These are phyloP conservation scores for Xylogone sp. DNA, from an alignment of 2,329 filamentous ascomycete genomes.

Conservation along the genomic window DNA sequence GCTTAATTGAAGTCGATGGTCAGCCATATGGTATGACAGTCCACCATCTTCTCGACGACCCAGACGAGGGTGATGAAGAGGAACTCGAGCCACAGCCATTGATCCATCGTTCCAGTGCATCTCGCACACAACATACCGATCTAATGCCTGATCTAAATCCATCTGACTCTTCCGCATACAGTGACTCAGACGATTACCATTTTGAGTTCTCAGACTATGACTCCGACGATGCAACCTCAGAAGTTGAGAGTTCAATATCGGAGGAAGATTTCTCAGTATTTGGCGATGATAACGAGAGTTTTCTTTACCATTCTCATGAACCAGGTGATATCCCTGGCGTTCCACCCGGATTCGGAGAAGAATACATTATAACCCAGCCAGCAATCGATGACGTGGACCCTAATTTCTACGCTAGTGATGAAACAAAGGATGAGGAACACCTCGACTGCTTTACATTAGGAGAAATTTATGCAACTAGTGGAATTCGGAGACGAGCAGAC, in stretches of 20 bases:
- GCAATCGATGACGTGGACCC: conserved; percentile 84
- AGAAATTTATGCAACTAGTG: conserved; percentile 84
- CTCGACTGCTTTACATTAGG: conserved; percentile 78
- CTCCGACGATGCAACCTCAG: conserved; percentile 37
- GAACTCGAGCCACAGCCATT: conserved; percentile 27
- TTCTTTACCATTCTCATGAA: conserved; percentile 48
- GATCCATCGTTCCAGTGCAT: conserved; percentile 22
- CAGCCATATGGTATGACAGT: conserved; percentile 92
- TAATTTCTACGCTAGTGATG: conserved; percentile 74
- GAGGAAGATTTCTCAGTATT: conserved; percentile 21
- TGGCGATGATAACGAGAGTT: conserved; percentile 40
- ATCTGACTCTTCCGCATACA: conserved; percentile 23
- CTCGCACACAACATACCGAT: conserved; percentile 9
- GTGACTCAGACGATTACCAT: conserved; percentile 44
- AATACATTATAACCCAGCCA: conserved; percentile 83
- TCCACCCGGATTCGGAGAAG: conserved; percentile 68
- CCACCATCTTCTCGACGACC: conserved; percentile 88
- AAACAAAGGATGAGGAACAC: conserved; percentile 72
- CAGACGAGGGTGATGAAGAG: conserved; percentile 44
- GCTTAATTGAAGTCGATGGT: conserved; percentile 79
- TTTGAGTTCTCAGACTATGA: conserved; percentile 62
- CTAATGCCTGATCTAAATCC: conserved; percentile 31
- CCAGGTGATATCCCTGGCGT: conserved; percentile 77
- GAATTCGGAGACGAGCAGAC: conserved; percentile 71
- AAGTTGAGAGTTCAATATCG: conserved; percentile 36